phyloP scores from a whole-genome alignment of 345 rosid genomes.

The Raphanus sativus region DNA sequence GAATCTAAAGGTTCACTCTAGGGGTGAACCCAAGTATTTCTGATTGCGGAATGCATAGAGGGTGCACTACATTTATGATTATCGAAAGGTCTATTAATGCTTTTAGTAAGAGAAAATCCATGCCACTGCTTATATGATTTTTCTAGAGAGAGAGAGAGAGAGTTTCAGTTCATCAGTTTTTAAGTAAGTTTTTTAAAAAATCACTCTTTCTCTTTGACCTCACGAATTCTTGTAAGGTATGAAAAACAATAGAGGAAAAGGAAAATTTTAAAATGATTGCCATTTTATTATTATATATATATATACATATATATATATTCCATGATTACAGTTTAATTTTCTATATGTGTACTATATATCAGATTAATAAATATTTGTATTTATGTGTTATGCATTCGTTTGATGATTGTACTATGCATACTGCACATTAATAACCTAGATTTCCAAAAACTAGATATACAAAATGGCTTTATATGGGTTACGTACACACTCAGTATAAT shows the following conservation, averaged over 20 bases:
- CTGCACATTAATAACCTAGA: slow-evolving; percentile 19
- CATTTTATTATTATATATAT: slow-evolving; percentile 4
- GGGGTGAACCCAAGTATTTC: too few species aligned
- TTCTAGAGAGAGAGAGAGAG: slow-evolving; percentile 5
- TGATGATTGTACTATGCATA: slow-evolving; percentile 4
- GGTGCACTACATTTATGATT: slow-evolving; percentile 79
- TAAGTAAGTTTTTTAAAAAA: background rate
- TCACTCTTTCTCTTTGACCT: slow-evolving; percentile 22
- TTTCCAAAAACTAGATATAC: slow-evolving; percentile 28
- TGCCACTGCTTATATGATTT: background rate
- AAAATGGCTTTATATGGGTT: slow-evolving; percentile 22
- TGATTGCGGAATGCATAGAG: slow-evolving; percentile 64
- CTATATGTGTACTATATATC: background rate
- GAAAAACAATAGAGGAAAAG: background rate
- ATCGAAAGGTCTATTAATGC: slow-evolving; percentile 38
- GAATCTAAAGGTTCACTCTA: too few species aligned
- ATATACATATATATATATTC: background rate
- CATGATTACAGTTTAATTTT: background rate
- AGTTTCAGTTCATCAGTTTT: background rate
- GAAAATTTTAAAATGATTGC: background rate
- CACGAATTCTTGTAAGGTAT: slow-evolving; percentile 16
- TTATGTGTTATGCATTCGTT: background rate
- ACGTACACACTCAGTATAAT: slow-evolving; percentile 6
- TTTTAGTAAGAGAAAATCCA: slow-evolving; percentile 43
- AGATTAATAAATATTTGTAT: background rate